phyloP scores from a whole-genome alignment of 805 yeast genomes.

The Myxozyma neglecta region DNA sequence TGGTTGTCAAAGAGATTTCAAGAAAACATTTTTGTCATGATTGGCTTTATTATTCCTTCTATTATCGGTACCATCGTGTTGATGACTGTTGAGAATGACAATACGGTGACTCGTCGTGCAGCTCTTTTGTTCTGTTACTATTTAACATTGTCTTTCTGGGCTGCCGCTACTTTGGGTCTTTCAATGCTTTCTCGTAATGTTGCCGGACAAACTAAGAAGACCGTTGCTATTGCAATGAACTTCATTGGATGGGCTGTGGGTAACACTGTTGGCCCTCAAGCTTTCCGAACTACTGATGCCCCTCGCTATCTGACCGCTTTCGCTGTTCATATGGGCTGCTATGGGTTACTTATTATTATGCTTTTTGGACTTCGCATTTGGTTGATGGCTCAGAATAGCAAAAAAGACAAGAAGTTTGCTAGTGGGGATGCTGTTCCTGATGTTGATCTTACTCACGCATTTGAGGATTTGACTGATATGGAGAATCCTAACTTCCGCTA shows the following conservation, averaged over 20 bases:
- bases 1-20: constrained; percentile 32
- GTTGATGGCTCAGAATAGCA: constrained; percentile 12
- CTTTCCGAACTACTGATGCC: constrained; percentile 53
- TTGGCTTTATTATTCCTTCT: constrained; percentile 39
- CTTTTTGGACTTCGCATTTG: constrained; percentile 11
- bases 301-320: constrained; percentile 48
- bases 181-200: constrained; percentile 33
- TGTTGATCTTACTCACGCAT: constrained; percentile 16
- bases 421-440: constrained; percentile 9
- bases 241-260: constrained; percentile 45
- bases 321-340: constrained; percentile 22
- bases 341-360: constrained; percentile 11
- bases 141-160: constrained; percentile 36
- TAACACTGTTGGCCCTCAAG: constrained; percentile 65
- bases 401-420: background rate
- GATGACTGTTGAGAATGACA: constrained; percentile 34
- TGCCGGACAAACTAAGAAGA: constrained; percentile 39
- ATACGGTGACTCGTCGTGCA: constrained; percentile 34
- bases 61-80: constrained; percentile 41
- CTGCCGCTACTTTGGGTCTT: constrained; percentile 25
- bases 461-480: constrained; percentile 18
- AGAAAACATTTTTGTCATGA: constrained; percentile 35
- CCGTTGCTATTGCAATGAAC: constrained; percentile 18
- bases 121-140: constrained; percentile 40
- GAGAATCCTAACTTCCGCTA: constrained; percentile 17